These are phyloP conservation scores for Podila epigama DNA, from an alignment of 192 early-diverging fungal genomes.

Conservation along the genomic window DNA sequence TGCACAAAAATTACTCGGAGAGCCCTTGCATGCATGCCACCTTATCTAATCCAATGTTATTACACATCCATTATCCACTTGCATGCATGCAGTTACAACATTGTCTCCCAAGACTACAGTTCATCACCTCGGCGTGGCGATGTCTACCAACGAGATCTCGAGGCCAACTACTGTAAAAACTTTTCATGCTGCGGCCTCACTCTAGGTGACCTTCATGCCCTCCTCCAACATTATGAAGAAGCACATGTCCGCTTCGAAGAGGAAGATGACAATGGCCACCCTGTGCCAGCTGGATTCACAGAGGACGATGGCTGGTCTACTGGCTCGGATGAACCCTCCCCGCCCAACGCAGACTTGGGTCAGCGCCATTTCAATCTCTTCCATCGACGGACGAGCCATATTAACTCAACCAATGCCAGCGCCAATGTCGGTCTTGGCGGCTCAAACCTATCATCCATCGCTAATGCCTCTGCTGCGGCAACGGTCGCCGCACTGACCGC, in stretches of 20 bases:
- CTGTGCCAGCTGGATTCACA: conserved; percentile 36
- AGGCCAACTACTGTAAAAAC: conserved; percentile 93
- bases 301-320: conserved; percentile 50
- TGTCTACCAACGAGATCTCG: conserved; percentile 71
- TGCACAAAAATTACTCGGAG: too few relatives aligned
- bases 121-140: conserved; percentile 40
- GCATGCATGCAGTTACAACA: not conserved
- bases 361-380: too few relatives aligned
- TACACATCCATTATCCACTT: not conserved
- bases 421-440: not conserved
- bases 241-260: conserved; percentile 90
- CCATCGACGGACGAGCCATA: not conserved
- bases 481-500: conserved; percentile 38
- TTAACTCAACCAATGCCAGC: not conserved
- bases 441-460: not conserved
- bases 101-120: conserved; percentile 34
- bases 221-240: conserved; percentile 97
- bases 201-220: conserved; percentile 91
- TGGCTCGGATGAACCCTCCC: conserved; percentile 5
- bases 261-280: conserved; percentile 60
- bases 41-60: conserved; percentile 1
- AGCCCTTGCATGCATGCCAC: too few relatives aligned
- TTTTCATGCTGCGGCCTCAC: conserved; percentile 93
- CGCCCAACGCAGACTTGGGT: too few relatives aligned
- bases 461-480: conserved; percentile 40